Base-by-base conservation (phyloP, 1,284 basidiomycete genomes). In the Mycosarcoma maydis region DNA sequence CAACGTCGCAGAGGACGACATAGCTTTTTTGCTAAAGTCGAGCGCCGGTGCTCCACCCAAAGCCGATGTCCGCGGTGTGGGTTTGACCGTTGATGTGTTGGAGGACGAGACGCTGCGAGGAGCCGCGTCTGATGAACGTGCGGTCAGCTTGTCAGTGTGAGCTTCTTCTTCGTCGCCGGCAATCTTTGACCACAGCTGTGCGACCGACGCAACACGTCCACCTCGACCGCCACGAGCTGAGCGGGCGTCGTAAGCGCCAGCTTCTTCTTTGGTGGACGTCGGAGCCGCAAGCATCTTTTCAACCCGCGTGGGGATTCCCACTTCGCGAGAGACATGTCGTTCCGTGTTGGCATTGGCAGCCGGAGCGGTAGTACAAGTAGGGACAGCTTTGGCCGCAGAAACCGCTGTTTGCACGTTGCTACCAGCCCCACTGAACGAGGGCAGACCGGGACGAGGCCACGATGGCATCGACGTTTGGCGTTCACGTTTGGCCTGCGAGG, bases 221-320 rank as follows among this genome's bases (percentile, higher is more conserved):
- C 90, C 90, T 46, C 86, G 84, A 2, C 91, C 91, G 3, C 91
- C 90, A 22, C 90, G 86, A 10, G 90, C 90, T 34, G 89, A 90
- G 6, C 88, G 87, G 19, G 90, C 81, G 73, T 91, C 88, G 77
- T 91, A 91, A 11, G 66, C 26, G 4, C 26, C 11, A 11, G 56
- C 52, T 10, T 43, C 45, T 30, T 23, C n/a, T 20, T 27, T 53
- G 41, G 36, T 37, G 20, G 47, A n/a, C 4, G n/a, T 24, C 0
- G 65, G 40, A 26, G 59, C 50, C 42, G 43, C 44, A 7, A 68
- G 59, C 6, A 56, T 54, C 47, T 58, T 65, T 32, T 61, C 66
- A 23, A 69, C 65, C 8, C 65, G 65, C 6, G 56, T 38, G 2
- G 60, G 64, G 8, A 67, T 62, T 6, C 57, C 68, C 1, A 71